Percentiles rank a stretch among this genome's conserved stretches.
Conservation (phyloP, 2,329 filamentous ascomycete species). For the Aspergillus uvarum region DNA sequence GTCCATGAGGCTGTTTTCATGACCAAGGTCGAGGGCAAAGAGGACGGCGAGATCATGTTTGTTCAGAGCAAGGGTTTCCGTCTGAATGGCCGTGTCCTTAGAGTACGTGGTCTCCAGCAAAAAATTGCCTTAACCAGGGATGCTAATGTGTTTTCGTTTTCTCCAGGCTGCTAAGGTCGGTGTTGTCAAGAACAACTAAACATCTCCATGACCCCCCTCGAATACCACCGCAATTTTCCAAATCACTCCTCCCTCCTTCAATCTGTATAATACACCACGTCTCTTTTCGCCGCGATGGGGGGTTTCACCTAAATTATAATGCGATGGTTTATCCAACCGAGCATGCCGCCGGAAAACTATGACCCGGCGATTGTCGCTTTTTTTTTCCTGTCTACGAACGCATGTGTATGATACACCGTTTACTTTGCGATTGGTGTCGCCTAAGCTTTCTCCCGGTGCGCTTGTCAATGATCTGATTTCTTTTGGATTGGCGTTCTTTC, state of each 20-base stretch:
- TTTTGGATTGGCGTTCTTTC: constrained; percentile 21
- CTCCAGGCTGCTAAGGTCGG: constrained; percentile 82
- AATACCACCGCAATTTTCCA: constrained; percentile 9
- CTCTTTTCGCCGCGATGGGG: constrained; percentile 28
- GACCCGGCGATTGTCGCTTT: constrained; percentile 13
- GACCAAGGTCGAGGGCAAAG: constrained; percentile 80
- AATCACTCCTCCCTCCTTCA: constrained; percentile 16
- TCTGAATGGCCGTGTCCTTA: constrained; percentile 83
- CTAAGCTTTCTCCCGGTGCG: constrained; percentile 28
- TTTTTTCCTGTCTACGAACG: constrained; percentile 27
- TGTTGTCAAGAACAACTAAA: constrained; percentile 77
- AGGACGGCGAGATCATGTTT: constrained; percentile 85
- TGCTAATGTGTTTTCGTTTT: constrained; percentile 9
- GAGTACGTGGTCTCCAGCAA: constrained; percentile 47
- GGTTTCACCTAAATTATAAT: constrained; percentile 12
- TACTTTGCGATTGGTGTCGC: constrained; percentile 32
- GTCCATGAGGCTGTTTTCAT: constrained; percentile 96
- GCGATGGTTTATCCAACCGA: background rate
- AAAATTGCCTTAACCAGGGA: background rate
- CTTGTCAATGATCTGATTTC: constrained; percentile 18
- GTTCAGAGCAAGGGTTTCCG: constrained; percentile 95
- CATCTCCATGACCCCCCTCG: constrained; percentile 7
- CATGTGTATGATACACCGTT: constrained; percentile 36
- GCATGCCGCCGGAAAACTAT: constrained; percentile 8
- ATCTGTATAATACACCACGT: constrained; percentile 39